These are phyloP conservation scores for Rhizopogon roseolus DNA, from an alignment of 768 basidiomycete genomes.

Conservation along the genomic window DNA sequence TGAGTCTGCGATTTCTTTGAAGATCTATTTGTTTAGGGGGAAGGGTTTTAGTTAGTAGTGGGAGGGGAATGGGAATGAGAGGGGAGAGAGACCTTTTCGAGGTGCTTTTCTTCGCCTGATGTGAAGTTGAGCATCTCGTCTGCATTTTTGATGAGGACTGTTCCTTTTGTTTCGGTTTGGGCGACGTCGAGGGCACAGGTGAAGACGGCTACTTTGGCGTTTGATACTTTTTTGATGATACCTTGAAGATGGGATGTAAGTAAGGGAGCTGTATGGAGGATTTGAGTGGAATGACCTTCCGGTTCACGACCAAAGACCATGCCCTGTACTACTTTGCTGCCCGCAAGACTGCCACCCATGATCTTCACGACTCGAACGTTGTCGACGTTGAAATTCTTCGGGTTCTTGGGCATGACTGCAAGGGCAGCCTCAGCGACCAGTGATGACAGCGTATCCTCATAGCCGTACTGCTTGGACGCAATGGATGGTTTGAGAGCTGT, in stretches of 20 bases:
- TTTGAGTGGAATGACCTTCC: constrained; percentile 53
- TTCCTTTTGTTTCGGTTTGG: constrained; percentile 99
- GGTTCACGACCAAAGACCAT: constrained; percentile 99
- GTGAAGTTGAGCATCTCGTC: constrained; percentile 98
- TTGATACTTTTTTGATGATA: constrained; percentile 72
- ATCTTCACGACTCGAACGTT: constrained; percentile 99
- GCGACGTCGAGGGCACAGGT: constrained; percentile 89
- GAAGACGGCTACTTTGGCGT: constrained; percentile 93
- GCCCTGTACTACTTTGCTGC: constrained; percentile 86
- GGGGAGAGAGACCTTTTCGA: constrained; percentile 64
- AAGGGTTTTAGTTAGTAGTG: not conserved
- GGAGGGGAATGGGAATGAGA: not conserved
- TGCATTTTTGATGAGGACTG: constrained; percentile 91
- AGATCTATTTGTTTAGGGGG: constrained; percentile 53
- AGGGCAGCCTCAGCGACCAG: constrained; percentile 93
- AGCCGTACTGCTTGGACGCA: constrained; percentile 96
- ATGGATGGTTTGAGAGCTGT: constrained; percentile 86
- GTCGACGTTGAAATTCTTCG: constrained; percentile 95
- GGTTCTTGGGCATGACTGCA: constrained; percentile 84
- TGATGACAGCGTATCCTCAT: constrained; percentile 73
- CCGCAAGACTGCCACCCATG: constrained; percentile 85
- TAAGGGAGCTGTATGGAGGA: not conserved
- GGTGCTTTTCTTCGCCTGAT: constrained; percentile 90
- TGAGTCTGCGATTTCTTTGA: constrained; percentile 95
- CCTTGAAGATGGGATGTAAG: constrained; percentile 37